phyloP scores from a whole-genome alignment of 2,329 filamentous ascomycete species.

The Aspergillus sojae region DNA sequence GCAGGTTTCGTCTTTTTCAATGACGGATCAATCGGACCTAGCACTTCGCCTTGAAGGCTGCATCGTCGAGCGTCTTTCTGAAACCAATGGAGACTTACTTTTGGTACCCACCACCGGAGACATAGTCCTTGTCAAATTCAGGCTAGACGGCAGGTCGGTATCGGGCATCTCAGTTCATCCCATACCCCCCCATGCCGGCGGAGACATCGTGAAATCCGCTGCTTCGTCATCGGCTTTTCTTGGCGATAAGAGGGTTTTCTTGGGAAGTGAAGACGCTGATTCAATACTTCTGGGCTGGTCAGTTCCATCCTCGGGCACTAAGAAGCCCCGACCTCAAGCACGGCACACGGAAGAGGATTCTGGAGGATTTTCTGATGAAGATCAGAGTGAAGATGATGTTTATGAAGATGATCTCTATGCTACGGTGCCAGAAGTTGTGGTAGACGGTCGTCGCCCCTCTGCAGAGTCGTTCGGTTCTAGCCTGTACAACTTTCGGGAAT shows the following conservation, averaged over 20 bases:
- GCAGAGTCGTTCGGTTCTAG: conserved; percentile 36
- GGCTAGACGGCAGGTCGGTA: conserved; percentile 86
- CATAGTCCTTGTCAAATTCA: conserved; percentile 76
- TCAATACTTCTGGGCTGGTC: conserved; percentile 82
- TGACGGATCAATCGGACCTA: conserved; percentile 83
- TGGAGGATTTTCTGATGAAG: conserved; percentile 61
- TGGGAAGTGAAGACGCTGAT: conserved; percentile 82
- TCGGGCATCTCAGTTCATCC: conserved; percentile 77
- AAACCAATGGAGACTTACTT: conserved; percentile 80
- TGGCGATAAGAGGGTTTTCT: conserved; percentile 71
- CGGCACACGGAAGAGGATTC: conserved; percentile 54
- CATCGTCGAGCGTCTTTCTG: conserved; percentile 72
- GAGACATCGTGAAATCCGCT: conserved; percentile 61
- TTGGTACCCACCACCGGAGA: conserved; percentile 76
- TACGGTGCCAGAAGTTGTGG: conserved; percentile 28
- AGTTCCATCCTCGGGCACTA: conserved; percentile 62
- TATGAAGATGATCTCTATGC: conserved; percentile 58
- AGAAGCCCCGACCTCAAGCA: conserved; percentile 62
- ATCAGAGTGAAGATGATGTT: conserved; percentile 61
- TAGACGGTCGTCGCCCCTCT: conserved; percentile 19
- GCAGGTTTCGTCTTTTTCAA: conserved; percentile 77
- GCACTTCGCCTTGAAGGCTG: conserved; percentile 80
- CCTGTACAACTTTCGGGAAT: conserved; percentile 72
- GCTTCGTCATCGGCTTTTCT: conserved; percentile 72
- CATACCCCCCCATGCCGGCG: conserved; percentile 65